Evolutionary conservation across 2,329 filamentous ascomycete genomes (phyloP), one percentile per base, ranked within the genome.

Genomic region (Trichoderma guizhouense): DNA sequence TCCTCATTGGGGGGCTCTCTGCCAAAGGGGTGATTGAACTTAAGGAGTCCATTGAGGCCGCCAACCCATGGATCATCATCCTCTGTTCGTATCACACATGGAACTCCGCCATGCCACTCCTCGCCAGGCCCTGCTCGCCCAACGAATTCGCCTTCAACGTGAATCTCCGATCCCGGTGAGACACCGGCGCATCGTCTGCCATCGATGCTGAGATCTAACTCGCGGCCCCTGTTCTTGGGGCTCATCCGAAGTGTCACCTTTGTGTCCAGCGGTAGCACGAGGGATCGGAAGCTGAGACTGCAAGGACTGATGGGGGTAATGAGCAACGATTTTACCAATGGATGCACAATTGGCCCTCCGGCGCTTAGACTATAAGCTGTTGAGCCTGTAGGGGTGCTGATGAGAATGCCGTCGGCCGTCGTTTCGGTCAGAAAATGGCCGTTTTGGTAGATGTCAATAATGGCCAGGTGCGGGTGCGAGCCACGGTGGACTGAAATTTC

Each of bases 11-110:
- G 73, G 24, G 79, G 77, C 34, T 81, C 81, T 72, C 81, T 76
- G 32, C 96, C 96, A 85, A 98, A 98, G 0, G 95, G 95, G 83
- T 97, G 93, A 81, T 99, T 99, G 80, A 98, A 99, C 84, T 99
- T 99, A 76, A 99, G 83, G 78, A 98, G 80, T 11, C 94, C 93
- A 79, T 97, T 99, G 78, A 99, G 82, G 0, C 96, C 95, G 1
- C 95, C 95, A 3, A 99, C 95, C 96, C 96, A 99, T 21, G 95
- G 94, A 81, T 98, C 95, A 77, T 98, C 94, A 60, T 91, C 88
- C 74, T 91, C 88, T 2, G 84, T 82, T 60, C 94, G 86, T 78
- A 98, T 96, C 36, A 98, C 93, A 79, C 94, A 97, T 3, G 96
- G 96, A 15, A 98, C 95, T 12, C 95, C 95, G 30, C 95, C 93